Base-by-base conservation (phyloP, 2,329 filamentous ascomycete genomes). In the Neodidymelliopsis sp. region DNA sequence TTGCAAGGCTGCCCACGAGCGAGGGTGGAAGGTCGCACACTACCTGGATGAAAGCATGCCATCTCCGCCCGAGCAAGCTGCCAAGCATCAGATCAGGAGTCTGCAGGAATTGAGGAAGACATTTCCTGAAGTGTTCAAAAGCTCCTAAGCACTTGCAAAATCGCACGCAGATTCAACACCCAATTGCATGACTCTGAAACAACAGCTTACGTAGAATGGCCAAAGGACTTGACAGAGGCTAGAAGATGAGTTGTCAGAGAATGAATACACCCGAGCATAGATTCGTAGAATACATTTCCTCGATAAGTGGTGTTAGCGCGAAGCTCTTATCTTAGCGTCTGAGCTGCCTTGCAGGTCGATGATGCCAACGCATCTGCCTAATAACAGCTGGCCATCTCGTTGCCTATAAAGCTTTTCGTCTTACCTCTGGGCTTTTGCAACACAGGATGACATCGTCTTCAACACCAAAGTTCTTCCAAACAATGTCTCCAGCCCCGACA, bases 1-100 rank as follows among this genome's bases (percentile, higher is more conserved):
- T 69, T 95, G 90, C 70, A 82, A 79, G 57, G 86, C 86, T 54
- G 90, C 91, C 0, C 81, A 88, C 57, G 83, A 84, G 24, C 81
- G 92, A 54, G 94, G 94, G 15, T 99, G 94, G 94, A 90, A 84
- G 10, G 85, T 88, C 0, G 89, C 84, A 5, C 94, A 97, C 73
- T 81, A 97, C 16, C 85, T 97, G 5, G 94, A 97, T 69, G 85
- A 89, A 25, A 83, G 82, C 6, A 79, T 91, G 24, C 76, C 82
- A 12, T 70, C 81, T 8, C 92, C 91, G 2, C 72, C 74, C 16
- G 80, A 78, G 4, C 84, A 82, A 51, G 87, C 88, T 4, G 87
- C 87, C 27, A 83, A 89, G 62, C 84, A 89, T 70, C 87, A 92
- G 67, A 89, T 99, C 57, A 80, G 82, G 33, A 82, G 85, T 65